Evolutionary conservation across 1,139 yeast genomes (phyloP).

Genomic region (Pichia cactophila): DNA sequence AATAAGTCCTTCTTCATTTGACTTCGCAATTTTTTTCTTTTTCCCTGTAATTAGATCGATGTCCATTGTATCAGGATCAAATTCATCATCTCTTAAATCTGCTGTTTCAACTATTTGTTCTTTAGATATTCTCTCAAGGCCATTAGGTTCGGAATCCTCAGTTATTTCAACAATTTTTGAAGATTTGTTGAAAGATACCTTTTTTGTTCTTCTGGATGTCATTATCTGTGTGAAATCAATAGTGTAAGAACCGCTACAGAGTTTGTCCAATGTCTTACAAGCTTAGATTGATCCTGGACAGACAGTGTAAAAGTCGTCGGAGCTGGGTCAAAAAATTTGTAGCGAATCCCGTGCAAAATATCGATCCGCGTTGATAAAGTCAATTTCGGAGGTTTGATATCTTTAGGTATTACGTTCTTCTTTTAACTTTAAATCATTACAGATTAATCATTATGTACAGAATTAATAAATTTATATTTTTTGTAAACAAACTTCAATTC

Average conservation of each 20-base stretch:
- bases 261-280: too few species aligned
- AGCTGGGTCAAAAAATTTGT: too few species aligned
- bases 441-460: background rate
- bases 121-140: constrained; percentile 6
- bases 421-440: background rate
- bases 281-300: too few species aligned
- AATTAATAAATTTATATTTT: too few species aligned
- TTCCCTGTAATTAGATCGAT: constrained; percentile 15
- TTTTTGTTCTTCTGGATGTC: constrained; percentile 11
- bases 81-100: constrained; percentile 14
- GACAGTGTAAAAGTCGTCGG: too few species aligned
- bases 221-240: background rate
- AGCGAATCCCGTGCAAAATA: too few species aligned
- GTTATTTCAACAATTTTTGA: constrained; percentile 13
- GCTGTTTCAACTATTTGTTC: background rate
- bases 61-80: constrained; percentile 14
- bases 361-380: too few species aligned
- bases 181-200: constrained; percentile 11
- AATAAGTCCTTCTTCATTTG: background rate
- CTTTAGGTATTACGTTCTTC: too few species aligned
- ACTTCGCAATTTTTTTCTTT: background rate
- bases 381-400: too few species aligned
- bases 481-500: background rate
- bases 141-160: constrained; percentile 5
- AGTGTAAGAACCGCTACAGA: too few species aligned